Base-by-base conservation (phyloP, 2,329 filamentous ascomycete species). In the Fusarium irregulare region DNA sequence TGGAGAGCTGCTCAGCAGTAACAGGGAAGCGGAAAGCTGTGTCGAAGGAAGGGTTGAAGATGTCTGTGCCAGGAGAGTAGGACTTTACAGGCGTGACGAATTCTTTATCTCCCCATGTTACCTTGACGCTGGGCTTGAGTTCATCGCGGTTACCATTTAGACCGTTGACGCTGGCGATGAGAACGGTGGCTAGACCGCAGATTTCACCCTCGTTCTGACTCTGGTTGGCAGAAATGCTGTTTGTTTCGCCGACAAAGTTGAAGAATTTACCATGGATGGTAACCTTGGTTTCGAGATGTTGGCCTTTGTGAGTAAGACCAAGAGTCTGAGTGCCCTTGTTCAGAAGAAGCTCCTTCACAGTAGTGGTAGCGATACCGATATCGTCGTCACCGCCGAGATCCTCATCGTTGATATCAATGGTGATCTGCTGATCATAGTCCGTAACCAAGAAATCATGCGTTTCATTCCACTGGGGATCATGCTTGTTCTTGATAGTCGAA, bases 381-480 rank as follows among this genome's bases (percentile, higher is more conserved):
- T 75, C 71, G 16, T 75, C 73, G 25, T 75, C 73, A 20, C 69
- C 56, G 1, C 71, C 73, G 4, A 75, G 2, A 12, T 75, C 73
- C 1, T 75, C 73, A 32, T 75, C 73, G 1, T 64, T 34, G 6
- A 75, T 28, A n/a, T 75, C 73, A 12, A 75, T 49, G 1, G 63
- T 72, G 9, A 75, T 75, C 9, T 46, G 21, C 42, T 75, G 73
- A 8, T 75, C 73, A 9, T 72, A 63, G 20, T 75, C 73, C 2
- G 73, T 75, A 21, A 75, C 73, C 11, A 75, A 60, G 18, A 75
- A 75, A 21, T 75, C 73, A 45, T 75, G 73, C 30, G 73, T 75
- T 56, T 75, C 73, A 41, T 75, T 70, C 73, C 73, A 75, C 23
- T 58, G 32, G 1, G 73, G 73, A 37, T 75, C 59, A 21, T 75